Evolutionary conservation across 1,139 yeast genomes (phyloP), one percentile per base, ranked within the genome.

Genomic region (Suzukiozyma palmioleophila): DNA sequence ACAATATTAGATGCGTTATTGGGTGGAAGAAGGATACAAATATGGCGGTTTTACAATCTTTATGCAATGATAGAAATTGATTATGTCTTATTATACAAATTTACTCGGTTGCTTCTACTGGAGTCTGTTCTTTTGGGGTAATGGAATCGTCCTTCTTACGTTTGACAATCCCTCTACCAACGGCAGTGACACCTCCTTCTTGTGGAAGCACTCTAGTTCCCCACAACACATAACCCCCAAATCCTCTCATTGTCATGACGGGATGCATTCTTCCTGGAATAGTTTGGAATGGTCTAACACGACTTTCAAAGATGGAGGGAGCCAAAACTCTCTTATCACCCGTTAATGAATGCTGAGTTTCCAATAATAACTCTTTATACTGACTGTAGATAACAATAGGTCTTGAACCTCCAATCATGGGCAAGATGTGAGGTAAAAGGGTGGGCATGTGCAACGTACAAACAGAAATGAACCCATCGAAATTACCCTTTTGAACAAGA

Each of bases 211-310:
- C 97, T 39, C 85, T 71, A 11, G 87, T 78, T 6, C 94, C 95
- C 71, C 82, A 77, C 48, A 90, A 66, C 1, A 92, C 60, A 57
- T 81, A 92, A 0, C 99, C 99, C 38, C 97, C 97, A 42, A 84
- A 92, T 3, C 96, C 90, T 55, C 88, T 75, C 75, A 84, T 82
- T 0, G 97, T 86, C 99, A 92, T 94, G 44, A 82, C 62, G 0
- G 99, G 99, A 59, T 94, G 98, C 58, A 92, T 70, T 57, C 95
- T 80, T 7, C 98, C 98, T 10, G 95, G 89, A 24, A 92, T 78
- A 3, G 97, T 89, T 62, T 92, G 99, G 57, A 84, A 88, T 37
- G 83, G 84, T 47, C 97, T 77, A 8, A 86, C 95, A 43, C 88
- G 72, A 0, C 95, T 78, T 58, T 90, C 97, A 44, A 77, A 71